These are phyloP conservation scores for Brasilioporus rufonigricans DNA, from an alignment of 768 basidiomycete genomes.

Conservation along the genomic window DNA sequence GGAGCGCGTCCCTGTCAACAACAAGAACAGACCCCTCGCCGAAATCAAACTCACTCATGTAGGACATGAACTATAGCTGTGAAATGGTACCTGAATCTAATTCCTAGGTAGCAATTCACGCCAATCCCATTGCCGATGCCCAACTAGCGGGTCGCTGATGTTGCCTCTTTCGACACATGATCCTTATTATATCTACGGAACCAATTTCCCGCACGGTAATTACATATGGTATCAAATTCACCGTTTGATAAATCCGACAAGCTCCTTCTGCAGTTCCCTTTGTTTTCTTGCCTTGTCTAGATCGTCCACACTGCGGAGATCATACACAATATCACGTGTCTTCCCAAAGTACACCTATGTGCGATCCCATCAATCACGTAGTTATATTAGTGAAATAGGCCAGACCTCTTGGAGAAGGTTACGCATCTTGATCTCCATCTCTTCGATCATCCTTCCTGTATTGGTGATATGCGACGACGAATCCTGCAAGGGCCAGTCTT, in stretches of 20 bases:
- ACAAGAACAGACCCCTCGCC: conserved; percentile 82
- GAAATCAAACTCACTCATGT: conserved; percentile 86
- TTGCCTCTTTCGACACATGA: not conserved
- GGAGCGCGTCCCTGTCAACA: conserved; percentile 87
- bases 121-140: conserved; percentile 92
- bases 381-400: not conserved
- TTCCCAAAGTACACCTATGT: conserved; percentile 90
- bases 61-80: conserved; percentile 26
- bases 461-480: conserved; percentile 86
- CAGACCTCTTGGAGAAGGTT: conserved; percentile 85
- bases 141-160: conserved; percentile 28
- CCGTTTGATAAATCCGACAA: conserved; percentile 83
- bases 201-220: not conserved
- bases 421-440: conserved; percentile 99
- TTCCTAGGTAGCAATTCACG: conserved; percentile 79
- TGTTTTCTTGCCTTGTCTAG: conserved; percentile 78
- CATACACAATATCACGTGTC: conserved; percentile 92
- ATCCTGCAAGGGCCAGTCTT: conserved; percentile 82
- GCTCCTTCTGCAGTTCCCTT: conserved; percentile 85
- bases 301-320: conserved; percentile 85
- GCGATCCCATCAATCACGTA: conserved; percentile 8
- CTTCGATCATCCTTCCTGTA: conserved; percentile 94
- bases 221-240: conserved; percentile 28
- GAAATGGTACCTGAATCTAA: not conserved
- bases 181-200: not conserved